Evolutionary conservation across 257 asterid species (phyloP), one percentile per base, ranked within the genome.

Genomic region (Penstemon eatonii): DNA sequence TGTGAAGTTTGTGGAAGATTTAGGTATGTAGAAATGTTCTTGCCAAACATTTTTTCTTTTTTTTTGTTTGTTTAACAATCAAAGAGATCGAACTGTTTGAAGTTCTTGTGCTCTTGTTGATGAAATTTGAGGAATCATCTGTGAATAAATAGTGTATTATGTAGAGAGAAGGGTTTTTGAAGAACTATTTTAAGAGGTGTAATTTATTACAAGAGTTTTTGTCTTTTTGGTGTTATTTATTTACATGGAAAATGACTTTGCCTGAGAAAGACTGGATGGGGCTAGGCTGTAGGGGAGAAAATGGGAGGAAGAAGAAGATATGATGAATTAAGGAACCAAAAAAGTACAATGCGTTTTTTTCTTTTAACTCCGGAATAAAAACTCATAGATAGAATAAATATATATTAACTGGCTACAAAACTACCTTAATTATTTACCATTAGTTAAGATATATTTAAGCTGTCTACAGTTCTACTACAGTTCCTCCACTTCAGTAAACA

Each of bases 21-120:
- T n/a, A 85, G 75, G 75, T 76, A 76, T 3, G 80, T 56, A 25
- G 1, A 0, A 25, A 25, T 25, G 81, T 80, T 85, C 74, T 71
- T 77, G 74, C 60, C 71, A 62, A 76, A 72, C 95, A 87, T 90
- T 43, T 73, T 56, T 19, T 10, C 44, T 38, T 12, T 33, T 13
- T 54, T 47, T 3, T 42, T 33, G 55, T 58, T 25, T 49, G 56
- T 25, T 25, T 8, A 50, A 55, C 11, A 44, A 12, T 5, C 40
- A 47, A 7, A 41, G 18, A 58, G 56, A 2, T 4, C 65, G 39
- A 61, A 52, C 11, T 45, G 43, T 60, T 13, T 53, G 56, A 63
- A 63, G 53, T 45, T 60, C 75, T 71, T 72, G 7, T 12, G 12
- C 37, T 36, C 25, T 15, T 45, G 52, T 25, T n/a, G 62, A 49